Percentiles rank a stretch among this genome's conserved stretches.
phyloP scores from a whole-genome alignment of 2,329 filamentous ascomycete species.

The Hypomyces perniciosus region DNA sequence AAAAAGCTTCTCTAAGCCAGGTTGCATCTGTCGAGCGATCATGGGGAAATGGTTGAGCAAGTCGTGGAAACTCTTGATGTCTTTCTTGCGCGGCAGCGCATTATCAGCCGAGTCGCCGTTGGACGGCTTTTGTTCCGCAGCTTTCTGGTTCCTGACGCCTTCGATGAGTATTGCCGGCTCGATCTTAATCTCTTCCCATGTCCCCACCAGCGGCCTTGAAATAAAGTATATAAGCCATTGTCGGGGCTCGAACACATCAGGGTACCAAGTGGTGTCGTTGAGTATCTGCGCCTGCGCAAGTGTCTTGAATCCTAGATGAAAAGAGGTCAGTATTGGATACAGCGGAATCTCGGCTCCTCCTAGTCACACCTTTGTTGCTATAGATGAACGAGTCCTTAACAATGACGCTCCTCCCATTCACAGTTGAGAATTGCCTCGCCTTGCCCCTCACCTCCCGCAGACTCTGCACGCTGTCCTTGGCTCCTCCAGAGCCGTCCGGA shows the following conservation, averaged over 20 bases:
- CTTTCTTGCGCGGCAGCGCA: constrained; percentile 62
- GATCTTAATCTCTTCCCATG: constrained; percentile 70
- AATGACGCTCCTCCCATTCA: constrained; percentile 91
- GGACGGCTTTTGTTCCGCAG: constrained; percentile 29
- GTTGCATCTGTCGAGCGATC: constrained; percentile 94
- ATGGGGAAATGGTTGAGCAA: constrained; percentile 87
- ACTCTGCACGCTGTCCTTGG: constrained; percentile 53
- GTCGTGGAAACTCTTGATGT: constrained; percentile 85
- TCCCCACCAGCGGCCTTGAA: constrained; percentile 77
- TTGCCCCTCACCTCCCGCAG: constrained; percentile 85
- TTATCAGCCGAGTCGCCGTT: constrained; percentile 38
- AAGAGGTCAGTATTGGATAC: constrained; percentile 18
- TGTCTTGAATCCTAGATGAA: constrained; percentile 70
- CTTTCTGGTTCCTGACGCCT: constrained; percentile 34
- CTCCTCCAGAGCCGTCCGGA: constrained; percentile 42
- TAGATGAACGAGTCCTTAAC: constrained; percentile 91
- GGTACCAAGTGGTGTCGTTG: constrained; percentile 79
- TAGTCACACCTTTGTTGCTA: constrained; percentile 77
- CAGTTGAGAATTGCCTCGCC: constrained; percentile 86
- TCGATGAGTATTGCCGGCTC: constrained; percentile 55
- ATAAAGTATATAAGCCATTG: constrained; percentile 98
- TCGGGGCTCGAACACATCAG: constrained; percentile 79
- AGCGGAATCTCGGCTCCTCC: no score
- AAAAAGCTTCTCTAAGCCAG: constrained; percentile 82
- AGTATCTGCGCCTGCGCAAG: constrained; percentile 85